Evolutionary conservation across 2,329 filamentous ascomycete species (phyloP).

Genomic region (Emergomyces pasteurianus): DNA sequence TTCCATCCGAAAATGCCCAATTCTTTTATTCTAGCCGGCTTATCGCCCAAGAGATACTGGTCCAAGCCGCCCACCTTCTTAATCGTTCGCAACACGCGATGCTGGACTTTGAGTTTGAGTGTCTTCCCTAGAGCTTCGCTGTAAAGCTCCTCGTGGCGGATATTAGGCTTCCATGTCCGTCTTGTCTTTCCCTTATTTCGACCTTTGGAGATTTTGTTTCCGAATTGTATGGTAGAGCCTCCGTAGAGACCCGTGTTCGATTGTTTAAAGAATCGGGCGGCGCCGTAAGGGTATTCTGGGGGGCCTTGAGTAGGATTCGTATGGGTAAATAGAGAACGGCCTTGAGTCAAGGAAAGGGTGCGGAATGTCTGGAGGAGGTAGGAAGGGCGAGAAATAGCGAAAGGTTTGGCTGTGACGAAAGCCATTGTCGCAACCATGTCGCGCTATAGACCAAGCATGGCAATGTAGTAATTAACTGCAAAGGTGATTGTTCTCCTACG

Average conservation of each 20-base stretch:
- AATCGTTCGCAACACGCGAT: constrained; percentile 44
- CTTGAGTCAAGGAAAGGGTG: neutral
- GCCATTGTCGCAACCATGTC: constrained; percentile 17
- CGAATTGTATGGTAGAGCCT: constrained; percentile 34
- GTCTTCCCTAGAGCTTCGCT: constrained; percentile 32
- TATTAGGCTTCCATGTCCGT: constrained; percentile 39
- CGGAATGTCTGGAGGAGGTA: constrained; percentile 18
- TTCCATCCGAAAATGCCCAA: constrained; percentile 85
- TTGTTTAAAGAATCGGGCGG: constrained; percentile 33
- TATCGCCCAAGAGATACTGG: constrained; percentile 76
- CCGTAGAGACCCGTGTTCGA: constrained; percentile 38
- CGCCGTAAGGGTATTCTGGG: constrained; percentile 34
- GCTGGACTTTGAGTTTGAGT: constrained; percentile 36
- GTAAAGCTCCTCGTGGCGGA: constrained; percentile 35
- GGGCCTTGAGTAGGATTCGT: neutral
- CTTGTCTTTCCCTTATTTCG: constrained; percentile 38
- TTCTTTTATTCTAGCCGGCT: constrained; percentile 66
- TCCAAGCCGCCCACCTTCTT: constrained; percentile 82
- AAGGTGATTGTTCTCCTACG: neutral
- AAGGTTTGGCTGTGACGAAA: constrained; percentile 18
- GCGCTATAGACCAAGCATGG: constrained; percentile 6
- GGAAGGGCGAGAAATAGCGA: constrained; percentile 16
- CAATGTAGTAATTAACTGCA: neutral
- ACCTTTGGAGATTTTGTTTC: constrained; percentile 40
- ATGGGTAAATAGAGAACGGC: neutral